phyloP scores from a whole-genome alignment of 805 yeast species.

The Vanderwaltozyma tropicalis region DNA sequence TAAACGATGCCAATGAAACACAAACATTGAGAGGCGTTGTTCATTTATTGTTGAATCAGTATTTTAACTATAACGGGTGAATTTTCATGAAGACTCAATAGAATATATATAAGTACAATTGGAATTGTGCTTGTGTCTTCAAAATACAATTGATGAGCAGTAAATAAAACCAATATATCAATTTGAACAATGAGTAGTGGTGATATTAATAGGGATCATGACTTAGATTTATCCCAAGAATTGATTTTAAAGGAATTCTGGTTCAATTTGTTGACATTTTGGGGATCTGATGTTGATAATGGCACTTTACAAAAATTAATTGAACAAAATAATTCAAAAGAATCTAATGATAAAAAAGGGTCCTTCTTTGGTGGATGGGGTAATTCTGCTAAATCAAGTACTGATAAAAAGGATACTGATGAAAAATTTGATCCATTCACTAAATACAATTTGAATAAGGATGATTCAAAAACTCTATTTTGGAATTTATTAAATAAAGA shows the following conservation, averaged over 20 bases:
- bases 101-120: too few species aligned
- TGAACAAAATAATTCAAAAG: neutral
- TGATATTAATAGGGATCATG: neutral
- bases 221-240: slow-evolving; percentile 9
- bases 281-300: slow-evolving; percentile 1
- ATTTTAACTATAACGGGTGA: too few species aligned
- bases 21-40: too few species aligned
- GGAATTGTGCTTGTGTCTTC: too few species aligned
- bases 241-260: slow-evolving; percentile 8
- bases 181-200: too few species aligned
- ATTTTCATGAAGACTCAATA: too few species aligned
- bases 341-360: neutral
- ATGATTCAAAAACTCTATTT: slow-evolving; percentile 39
- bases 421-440: neutral
- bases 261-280: slow-evolving; percentile 2
- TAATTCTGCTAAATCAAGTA: neutral
- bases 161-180: too few species aligned
- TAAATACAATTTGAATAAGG: slow-evolving; percentile 36
- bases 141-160: too few species aligned
- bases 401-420: neutral
- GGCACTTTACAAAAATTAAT: neutral
- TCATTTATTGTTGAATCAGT: too few species aligned
- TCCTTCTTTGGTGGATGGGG: slow-evolving; percentile 2
- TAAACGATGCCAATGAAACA: too few species aligned
- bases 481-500: slow-evolving; percentile 62